Base-by-base conservation (phyloP, 2,329 filamentous ascomycete genomes). In the Neonectria faginata region DNA sequence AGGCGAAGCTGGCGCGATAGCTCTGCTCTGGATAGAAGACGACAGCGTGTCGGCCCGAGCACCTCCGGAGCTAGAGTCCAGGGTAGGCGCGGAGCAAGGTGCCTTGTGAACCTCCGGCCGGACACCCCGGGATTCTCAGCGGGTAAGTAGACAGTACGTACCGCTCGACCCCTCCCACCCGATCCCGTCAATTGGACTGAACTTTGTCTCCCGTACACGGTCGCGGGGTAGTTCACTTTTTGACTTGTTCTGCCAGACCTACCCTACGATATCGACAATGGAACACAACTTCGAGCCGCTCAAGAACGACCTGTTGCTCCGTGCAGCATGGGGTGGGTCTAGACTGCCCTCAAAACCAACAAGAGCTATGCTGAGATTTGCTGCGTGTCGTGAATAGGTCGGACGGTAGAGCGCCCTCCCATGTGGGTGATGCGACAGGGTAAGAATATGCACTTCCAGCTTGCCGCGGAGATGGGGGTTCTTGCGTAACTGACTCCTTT, bases 351-450 rank as follows among this genome's bases (percentile, higher is more conserved):
- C 36, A 45, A 53, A 53, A 27, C 22, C 63, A 57, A 27, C 22
- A 65, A 57, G 60, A 71, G 60, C 45, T 51, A 51, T 67, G 65
- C 72, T 74, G 60, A 73, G 64, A 65, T 52, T 65, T 68, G 61
- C 33, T 56, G 33, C 18, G 61, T 58, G 59, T 60, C 64, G 61
- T 62, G 57, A 62, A 63, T 67, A 97, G 94, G 95, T 79, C 87
- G 97, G 82, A 90, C 90, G 78, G 92, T 98, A 70, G 94, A 97
- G 81, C 90, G 96, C 69, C 92, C 96, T 66, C 96, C 96, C 62
- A 93, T 97, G 85, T 99, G 96, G 96, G 94, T 99, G 78, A 99
- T 99, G 96, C 92, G 96, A 81, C 96, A 99, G 89, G 94, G 94
- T 95, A 84, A 79, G 79, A 60, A 50, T 18, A 42, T 41, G 20